Evolutionary conservation across 306 rosid species (phyloP), one percentile per base, ranked within the genome.

Genomic region (Coriaria nepalensis): DNA sequence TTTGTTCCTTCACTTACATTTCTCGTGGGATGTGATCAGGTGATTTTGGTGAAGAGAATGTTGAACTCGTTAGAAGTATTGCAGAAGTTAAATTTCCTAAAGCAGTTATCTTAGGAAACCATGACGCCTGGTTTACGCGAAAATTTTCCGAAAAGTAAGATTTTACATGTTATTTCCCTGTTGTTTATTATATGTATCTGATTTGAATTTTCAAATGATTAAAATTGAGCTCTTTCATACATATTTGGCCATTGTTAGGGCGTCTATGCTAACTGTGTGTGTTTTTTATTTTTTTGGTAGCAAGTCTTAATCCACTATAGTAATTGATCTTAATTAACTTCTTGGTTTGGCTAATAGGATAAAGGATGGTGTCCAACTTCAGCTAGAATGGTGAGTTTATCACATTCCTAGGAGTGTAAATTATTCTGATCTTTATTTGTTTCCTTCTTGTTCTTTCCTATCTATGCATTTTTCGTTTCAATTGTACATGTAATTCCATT

Each of bases 11-110:
- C 53, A 40, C 48, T 35, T 33, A 36, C 43, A 36, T 70, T 44
- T 35, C 43, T 35, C 45, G 50, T 55, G 52, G 56, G 49, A 13
- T 68, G 60, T 50, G 10, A 40, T 45, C 52, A 90, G 95, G 92
- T 73, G 97, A 90, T 77, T 84, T 90, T 73, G 95, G 97, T 35
- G 86, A 90, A 35, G 95, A 90, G 76, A 79, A 81, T 52, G 80
- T 84, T 50, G 92, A 81, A 67, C 79, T 90, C 4, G 94, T 90
- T 60, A 79, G 10, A 52, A 84, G 80, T 48, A 66, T 79, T 64
- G 85, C 94, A n/a, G 72, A 61, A 33, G 73, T 84, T 47, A 66
- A 67, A 56, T 73, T 79, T 77, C n/a, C 87, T 35, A 84, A 84
- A 71, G 92, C 84, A 50, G 75, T 80, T 57, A 81, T 90, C 57